Percentiles rank a stretch among this genome's conserved stretches.
Conservation (phyloP, 2,329 filamentous ascomycete genomes). For the Fusarium albosuccineum region DNA sequence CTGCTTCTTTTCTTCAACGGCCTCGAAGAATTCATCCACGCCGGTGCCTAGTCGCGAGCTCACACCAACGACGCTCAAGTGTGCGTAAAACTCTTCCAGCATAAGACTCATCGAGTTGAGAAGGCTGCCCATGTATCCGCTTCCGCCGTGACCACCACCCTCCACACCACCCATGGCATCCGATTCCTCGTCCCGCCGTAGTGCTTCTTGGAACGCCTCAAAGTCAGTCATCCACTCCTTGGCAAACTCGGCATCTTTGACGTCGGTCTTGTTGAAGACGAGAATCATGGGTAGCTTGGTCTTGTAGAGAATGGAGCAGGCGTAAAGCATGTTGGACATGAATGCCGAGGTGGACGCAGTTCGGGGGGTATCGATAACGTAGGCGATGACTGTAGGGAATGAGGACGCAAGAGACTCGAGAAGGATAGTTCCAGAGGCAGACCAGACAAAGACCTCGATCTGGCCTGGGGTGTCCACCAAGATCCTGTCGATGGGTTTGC, state of each 20-base stretch:
- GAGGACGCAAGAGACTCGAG: slow-evolving; percentile 92
- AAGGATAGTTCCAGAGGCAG: slow-evolving; percentile 92
- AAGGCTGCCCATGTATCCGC: slow-evolving; percentile 95
- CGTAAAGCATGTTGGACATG: slow-evolving; percentile 99
- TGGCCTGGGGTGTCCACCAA: slow-evolving; percentile 96
- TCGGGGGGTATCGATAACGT: slow-evolving; percentile 96
- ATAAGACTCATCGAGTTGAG: slow-evolving; percentile 98
- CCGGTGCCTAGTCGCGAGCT: slow-evolving; percentile 93
- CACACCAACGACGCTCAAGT: slow-evolving; percentile 92
- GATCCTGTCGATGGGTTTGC: slow-evolving; percentile 81
- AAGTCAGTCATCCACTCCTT: slow-evolving; percentile 99
- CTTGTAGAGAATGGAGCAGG: slow-evolving; percentile 98
- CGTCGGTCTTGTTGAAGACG: slow-evolving; percentile 99
- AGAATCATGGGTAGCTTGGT: slow-evolving; percentile 98
- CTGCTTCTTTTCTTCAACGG: slow-evolving; percentile 85
- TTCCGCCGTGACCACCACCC: slow-evolving; percentile 76
- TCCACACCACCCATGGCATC: slow-evolving; percentile 82
- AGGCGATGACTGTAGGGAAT: slow-evolving; percentile 97
- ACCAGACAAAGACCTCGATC: slow-evolving; percentile 99
- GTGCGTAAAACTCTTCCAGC: slow-evolving; percentile 96
- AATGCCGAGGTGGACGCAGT: slow-evolving; percentile 95
- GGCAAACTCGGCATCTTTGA: slow-evolving; percentile 89
- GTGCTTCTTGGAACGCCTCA: slow-evolving; percentile 90
- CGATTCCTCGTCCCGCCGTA: slow-evolving; percentile 82
- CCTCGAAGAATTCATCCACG: slow-evolving; percentile 92